Percentiles rank a stretch among this genome's conserved stretches.
phyloP scores from a whole-genome alignment of 352 stramenopile species.

The Globisporangium yorkense region DNA sequence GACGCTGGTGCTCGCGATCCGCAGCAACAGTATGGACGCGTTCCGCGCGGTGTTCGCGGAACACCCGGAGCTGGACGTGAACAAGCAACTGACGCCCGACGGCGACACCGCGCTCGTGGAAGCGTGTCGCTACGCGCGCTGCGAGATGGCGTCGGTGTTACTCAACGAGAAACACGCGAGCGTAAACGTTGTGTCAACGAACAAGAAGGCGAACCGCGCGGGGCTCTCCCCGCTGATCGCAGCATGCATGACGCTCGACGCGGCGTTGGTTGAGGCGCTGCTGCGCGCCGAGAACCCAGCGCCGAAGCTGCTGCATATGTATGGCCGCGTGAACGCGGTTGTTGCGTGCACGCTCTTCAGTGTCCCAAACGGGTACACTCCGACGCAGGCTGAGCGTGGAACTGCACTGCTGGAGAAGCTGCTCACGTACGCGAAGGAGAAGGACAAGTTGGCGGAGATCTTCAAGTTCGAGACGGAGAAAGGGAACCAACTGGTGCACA shows the following conservation, averaged over 20 bases:
- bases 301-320: conserved; percentile 30
- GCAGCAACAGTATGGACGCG: conserved; percentile 2
- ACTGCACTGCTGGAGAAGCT: conserved; percentile 33
- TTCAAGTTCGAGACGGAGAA: conserved; percentile 34
- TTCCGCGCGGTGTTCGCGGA: conserved; percentile 7
- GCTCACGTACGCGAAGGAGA: conserved; percentile 29
- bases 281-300: conserved; percentile 14
- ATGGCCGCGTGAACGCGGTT: conserved; percentile 33
- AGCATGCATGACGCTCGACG: conserved; percentile 49
- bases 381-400: conserved; percentile 32
- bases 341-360: conserved; percentile 41
- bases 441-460: conserved; percentile 21
- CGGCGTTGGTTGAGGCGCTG: conserved; percentile 30
- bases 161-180: conserved; percentile 21
- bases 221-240: conserved; percentile 43
- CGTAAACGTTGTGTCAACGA: conserved; percentile 30
- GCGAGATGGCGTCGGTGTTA: conserved; percentile 31
- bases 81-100: conserved; percentile 22
- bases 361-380: conserved; percentile 45
- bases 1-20: conserved; percentile 13
- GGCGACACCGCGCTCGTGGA: conserved; percentile 48
- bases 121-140: conserved; percentile 43
- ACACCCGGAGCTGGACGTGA: conserved; percentile 25
- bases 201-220: conserved; percentile 28
- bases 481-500: conserved; percentile 43